Conservation (phyloP, 1,139 yeast genomes). For the Pichia sp. region DNA sequence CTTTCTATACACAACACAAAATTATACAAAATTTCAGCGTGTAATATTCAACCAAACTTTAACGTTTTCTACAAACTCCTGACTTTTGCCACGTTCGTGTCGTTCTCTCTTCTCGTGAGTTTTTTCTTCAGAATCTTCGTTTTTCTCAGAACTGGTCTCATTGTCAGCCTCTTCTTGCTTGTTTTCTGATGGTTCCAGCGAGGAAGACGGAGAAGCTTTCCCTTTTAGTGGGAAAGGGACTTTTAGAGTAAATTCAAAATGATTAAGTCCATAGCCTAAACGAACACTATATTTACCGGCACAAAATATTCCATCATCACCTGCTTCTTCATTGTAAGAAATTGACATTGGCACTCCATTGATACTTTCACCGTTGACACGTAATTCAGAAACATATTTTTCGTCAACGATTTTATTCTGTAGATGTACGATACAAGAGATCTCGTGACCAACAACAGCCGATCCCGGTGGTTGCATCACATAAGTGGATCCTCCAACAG, state of each 20-base stretch:
- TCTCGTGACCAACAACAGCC: slow-evolving; percentile 26
- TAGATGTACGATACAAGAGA: slow-evolving; percentile 23
- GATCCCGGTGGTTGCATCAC: slow-evolving; percentile 24
- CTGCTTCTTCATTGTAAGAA: slow-evolving; percentile 20
- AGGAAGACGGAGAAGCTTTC: not conserved
- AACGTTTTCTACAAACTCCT: slow-evolving; percentile 21
- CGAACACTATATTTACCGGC: slow-evolving; percentile 31
- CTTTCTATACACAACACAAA: not conserved
- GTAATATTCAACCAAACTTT: slow-evolving; percentile 23
- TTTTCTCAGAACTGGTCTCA: not conserved
- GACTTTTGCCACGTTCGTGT: slow-evolving; percentile 10
- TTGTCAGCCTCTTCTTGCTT: not conserved
- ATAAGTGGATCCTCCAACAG: slow-evolving; percentile 23
- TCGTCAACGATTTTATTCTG: slow-evolving; percentile 24
- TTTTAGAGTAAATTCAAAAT: slow-evolving; percentile 27
- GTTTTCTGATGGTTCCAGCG: not conserved
- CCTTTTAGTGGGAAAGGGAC: slow-evolving; percentile 25
- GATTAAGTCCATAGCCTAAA: slow-evolving; percentile 31
- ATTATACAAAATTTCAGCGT: slow-evolving; percentile 9
- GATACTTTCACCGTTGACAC: slow-evolving; percentile 25
- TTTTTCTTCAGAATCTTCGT: not conserved
- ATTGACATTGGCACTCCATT: slow-evolving; percentile 26
- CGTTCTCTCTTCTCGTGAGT: slow-evolving; percentile 7
- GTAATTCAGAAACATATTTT: slow-evolving; percentile 26
- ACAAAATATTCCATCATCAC: slow-evolving; percentile 22